These are phyloP conservation scores for Echinochloa phyllopogon DNA, from an alignment of 176 grass and related monocot species.

Conservation along the genomic window DNA sequence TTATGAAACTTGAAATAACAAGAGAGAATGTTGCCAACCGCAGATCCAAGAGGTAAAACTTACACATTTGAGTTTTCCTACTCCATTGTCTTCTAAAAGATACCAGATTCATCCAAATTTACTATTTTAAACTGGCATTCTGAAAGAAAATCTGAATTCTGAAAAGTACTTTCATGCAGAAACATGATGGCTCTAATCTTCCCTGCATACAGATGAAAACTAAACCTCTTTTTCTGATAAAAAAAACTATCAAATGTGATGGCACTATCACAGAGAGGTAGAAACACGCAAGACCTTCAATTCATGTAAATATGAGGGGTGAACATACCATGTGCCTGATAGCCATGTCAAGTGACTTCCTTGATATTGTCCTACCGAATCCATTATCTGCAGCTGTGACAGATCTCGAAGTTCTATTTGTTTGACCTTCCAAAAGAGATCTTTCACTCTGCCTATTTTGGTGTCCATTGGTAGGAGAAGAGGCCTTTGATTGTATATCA, in stretches of 20 bases:
- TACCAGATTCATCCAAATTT: not conserved
- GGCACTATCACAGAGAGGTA: not conserved
- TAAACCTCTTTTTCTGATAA: not conserved
- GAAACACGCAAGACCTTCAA: not conserved
- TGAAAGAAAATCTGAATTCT: not conserved
- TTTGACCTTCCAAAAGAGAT: conserved; percentile 55
- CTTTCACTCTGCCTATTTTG: conserved; percentile 48
- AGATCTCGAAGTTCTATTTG: conserved; percentile 38
- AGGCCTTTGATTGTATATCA: conserved; percentile 63
- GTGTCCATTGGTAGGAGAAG: conserved; percentile 62
- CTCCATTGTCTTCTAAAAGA: not conserved
- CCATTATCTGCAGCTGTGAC: conserved; percentile 65
- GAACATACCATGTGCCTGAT: conserved; percentile 93
- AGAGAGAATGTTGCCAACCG: not conserved
- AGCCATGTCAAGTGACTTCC: conserved; percentile 98
- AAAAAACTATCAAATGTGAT: conserved; percentile 11
- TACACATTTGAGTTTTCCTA: not conserved
- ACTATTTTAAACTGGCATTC: not conserved
- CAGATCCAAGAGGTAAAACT: conserved; percentile 14
- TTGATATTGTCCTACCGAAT: conserved; percentile 95
- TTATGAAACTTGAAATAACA: conserved; percentile 12
- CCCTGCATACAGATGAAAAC: not conserved
- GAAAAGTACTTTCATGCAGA: conserved; percentile 14
- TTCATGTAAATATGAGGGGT: conserved; percentile 42
- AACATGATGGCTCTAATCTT: not conserved